A percentile compares a stretch with the other conserved stretches of the same genome.
phyloP scores from a whole-genome alignment of 768 basidiomycete species.

The Lepiota brunneoincarnata region DNA sequence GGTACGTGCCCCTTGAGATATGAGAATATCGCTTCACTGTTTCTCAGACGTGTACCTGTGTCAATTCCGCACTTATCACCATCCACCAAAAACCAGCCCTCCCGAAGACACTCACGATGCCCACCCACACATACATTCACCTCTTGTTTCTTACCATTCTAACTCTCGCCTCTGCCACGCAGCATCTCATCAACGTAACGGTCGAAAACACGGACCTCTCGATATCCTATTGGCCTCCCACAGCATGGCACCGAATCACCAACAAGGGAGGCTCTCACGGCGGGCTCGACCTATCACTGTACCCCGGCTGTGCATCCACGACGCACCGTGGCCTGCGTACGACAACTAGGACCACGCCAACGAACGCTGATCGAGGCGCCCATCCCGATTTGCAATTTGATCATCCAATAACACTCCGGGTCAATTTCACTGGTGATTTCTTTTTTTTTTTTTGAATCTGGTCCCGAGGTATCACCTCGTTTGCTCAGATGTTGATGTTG shows the following conservation, averaged over 20 bases:
- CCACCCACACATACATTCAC: constrained; percentile 16
- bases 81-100: no score
- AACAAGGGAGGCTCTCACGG: neutral
- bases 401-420: constrained; percentile 29
- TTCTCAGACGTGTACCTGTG: no score
- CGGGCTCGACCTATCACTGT: neutral
- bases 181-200: constrained; percentile 26
- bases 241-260: constrained; percentile 25
- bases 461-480: constrained; percentile 8
- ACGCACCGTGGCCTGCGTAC: neutral
- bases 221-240: constrained; percentile 32
- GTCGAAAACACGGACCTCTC: constrained; percentile 37
- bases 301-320: neutral
- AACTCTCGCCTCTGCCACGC: constrained; percentile 11
- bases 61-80: no score
- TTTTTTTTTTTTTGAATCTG: neutral
- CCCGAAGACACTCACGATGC: no score
- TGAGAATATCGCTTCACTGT: no score
- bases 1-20: no score
- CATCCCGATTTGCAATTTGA: constrained; percentile 2
- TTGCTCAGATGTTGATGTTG: neutral
- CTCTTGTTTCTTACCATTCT: constrained; percentile 13
- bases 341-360: no score
- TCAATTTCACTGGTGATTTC: constrained; percentile 42
- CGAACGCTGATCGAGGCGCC: neutral